phyloP scores from a whole-genome alignment of 2,329 filamentous ascomycete species.

The Diaporthe sp. region DNA sequence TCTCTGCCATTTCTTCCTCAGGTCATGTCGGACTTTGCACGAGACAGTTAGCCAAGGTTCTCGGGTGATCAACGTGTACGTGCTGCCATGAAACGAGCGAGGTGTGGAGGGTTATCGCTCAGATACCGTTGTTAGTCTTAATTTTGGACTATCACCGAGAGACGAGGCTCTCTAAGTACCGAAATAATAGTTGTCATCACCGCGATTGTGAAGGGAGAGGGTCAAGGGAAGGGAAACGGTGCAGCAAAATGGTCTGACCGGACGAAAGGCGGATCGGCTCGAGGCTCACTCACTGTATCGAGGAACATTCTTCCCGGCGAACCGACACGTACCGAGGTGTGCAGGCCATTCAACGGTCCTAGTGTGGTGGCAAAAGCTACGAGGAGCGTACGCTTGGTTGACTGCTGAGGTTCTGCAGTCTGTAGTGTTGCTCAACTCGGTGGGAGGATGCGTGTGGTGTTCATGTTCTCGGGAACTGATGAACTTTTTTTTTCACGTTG shows the following conservation, averaged over 20 bases:
- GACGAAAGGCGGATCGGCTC: slow-evolving; percentile 5
- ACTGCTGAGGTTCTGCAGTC: slow-evolving; percentile 4
- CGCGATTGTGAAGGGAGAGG: slow-evolving; percentile 49
- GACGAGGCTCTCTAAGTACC: slow-evolving; percentile 71
- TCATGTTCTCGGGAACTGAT: neutral
- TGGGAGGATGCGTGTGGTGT: neutral
- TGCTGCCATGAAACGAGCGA: neutral
- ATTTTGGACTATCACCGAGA: slow-evolving; percentile 72
- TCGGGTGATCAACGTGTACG: neutral
- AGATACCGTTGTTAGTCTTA: slow-evolving; percentile 99
- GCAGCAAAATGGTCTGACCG: slow-evolving; percentile 1
- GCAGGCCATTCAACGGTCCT: slow-evolving; percentile 30
- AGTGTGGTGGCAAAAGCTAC: neutral
- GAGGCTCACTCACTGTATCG: slow-evolving; percentile 45
- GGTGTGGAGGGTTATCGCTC: slow-evolving; percentile 62
- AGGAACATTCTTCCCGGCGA: slow-evolving; percentile 43
- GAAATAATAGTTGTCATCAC: slow-evolving; percentile 72
- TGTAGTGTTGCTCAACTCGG: slow-evolving; percentile 3
- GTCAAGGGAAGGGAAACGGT: neutral
- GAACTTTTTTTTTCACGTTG: neutral
- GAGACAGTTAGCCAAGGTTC: slow-evolving; percentile 37
- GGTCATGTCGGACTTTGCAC: slow-evolving; percentile 61
- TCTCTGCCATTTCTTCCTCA: slow-evolving; percentile 58
- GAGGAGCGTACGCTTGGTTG: neutral
- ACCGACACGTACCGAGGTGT: slow-evolving; percentile 29